phyloP scores from a whole-genome alignment of 441 rosid genomes.

The Iberis amara region DNA sequence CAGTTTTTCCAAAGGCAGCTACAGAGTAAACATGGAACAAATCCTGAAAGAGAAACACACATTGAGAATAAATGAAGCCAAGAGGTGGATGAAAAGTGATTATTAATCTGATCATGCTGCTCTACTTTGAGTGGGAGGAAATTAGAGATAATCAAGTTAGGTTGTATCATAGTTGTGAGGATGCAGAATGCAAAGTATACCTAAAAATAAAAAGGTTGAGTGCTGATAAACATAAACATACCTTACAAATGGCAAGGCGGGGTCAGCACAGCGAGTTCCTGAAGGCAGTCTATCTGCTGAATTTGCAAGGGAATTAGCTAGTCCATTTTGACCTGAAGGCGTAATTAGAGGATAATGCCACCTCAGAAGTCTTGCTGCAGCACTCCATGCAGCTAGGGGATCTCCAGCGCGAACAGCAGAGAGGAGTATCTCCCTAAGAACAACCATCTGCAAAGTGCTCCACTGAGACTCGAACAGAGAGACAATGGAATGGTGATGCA shows the following conservation, averaged over 20 bases:
- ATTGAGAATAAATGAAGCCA: slow-evolving; percentile 12
- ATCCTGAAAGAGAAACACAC: slow-evolving; percentile 9
- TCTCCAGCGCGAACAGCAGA: slow-evolving; percentile 98
- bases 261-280: slow-evolving; percentile 95
- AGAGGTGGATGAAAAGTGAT: slow-evolving; percentile 6
- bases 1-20: slow-evolving; percentile 17
- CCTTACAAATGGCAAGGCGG: slow-evolving; percentile 95
- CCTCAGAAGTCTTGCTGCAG: slow-evolving; percentile 91
- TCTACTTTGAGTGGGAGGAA: slow-evolving; percentile 2
- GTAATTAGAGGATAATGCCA: slow-evolving; percentile 92
- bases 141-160: slow-evolving; percentile 19
- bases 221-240: slow-evolving; percentile 29
- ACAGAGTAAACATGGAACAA: slow-evolving; percentile 21
- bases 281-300: slow-evolving; percentile 87
- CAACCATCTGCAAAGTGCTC: slow-evolving; percentile 99
- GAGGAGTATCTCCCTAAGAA: slow-evolving; percentile 86
- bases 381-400: slow-evolving; percentile 98
- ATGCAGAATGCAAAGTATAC: slow-evolving; percentile 8
- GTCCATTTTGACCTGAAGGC: slow-evolving; percentile 95
- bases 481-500: slow-evolving; percentile 74
- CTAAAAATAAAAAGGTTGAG: slow-evolving; percentile 12
- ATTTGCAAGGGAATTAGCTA: slow-evolving; percentile 79
- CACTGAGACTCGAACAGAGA: slow-evolving; percentile 91
- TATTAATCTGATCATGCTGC: slow-evolving; percentile 1
- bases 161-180: slow-evolving; percentile 4